Conservation (phyloP, 2,329 filamentous ascomycete genomes). For the Claviceps pazoutovae region DNA sequence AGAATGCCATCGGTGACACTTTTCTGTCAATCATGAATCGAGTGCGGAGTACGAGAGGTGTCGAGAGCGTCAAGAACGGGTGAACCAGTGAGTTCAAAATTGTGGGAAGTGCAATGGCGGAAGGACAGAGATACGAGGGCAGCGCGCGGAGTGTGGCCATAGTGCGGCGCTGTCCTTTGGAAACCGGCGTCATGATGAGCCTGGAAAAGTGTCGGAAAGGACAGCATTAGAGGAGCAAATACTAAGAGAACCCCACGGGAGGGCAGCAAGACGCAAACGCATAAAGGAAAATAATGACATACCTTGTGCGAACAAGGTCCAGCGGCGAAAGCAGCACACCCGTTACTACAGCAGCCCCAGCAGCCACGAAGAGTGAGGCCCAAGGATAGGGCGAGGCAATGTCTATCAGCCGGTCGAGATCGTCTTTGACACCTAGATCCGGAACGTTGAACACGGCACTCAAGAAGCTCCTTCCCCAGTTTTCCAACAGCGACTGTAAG, state of each 20-base stretch:
- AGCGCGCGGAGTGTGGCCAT: slow-evolving; percentile 64
- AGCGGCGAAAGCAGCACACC: slow-evolving; percentile 74
- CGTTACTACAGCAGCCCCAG: slow-evolving; percentile 51
- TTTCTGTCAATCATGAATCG: slow-evolving; percentile 73
- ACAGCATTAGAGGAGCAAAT: background rate
- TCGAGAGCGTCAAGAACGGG: slow-evolving; percentile 66
- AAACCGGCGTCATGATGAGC: slow-evolving; percentile 73
- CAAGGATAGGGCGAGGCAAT: slow-evolving; percentile 69
- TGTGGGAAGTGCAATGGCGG: slow-evolving; percentile 65
- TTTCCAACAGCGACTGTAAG: slow-evolving; percentile 74
- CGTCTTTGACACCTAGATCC: slow-evolving; percentile 62
- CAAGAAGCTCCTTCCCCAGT: slow-evolving; percentile 82
- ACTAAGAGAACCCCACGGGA: no score
- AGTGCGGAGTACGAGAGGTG: slow-evolving; percentile 74
- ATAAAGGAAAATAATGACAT: background rate
- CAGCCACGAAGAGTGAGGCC: slow-evolving; percentile 62
- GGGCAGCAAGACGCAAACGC: no score
- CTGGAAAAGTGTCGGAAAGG: slow-evolving; percentile 21
- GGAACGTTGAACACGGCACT: slow-evolving; percentile 83
- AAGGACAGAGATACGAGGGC: slow-evolving; percentile 61
- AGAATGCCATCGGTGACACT: slow-evolving; percentile 68
- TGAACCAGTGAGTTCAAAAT: slow-evolving; percentile 75
- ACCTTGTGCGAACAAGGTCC: slow-evolving; percentile 72
- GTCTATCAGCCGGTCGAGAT: slow-evolving; percentile 60
- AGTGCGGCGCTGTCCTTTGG: slow-evolving; percentile 60